Conservation (phyloP, 805 yeast species). For the Lipomyces kockii region DNA sequence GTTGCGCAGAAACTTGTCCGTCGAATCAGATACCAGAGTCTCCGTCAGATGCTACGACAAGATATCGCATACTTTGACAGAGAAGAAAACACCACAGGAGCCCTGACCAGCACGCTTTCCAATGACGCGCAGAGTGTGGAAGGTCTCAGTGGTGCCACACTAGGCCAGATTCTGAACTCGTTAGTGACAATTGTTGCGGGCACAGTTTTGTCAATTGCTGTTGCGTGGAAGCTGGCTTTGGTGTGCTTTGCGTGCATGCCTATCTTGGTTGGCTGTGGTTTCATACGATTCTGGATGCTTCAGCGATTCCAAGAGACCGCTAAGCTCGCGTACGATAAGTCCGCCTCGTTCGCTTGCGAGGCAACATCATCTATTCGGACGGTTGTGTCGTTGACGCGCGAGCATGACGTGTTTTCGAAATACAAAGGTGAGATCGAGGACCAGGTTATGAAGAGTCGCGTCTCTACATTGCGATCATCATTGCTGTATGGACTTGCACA, state of each 20-base stretch:
- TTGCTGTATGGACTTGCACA: conserved; percentile 47
- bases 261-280: conserved; percentile 49
- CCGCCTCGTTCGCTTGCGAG: conserved; percentile 51
- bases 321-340: conserved; percentile 46
- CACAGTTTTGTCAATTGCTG: conserved; percentile 47
- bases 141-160: conserved; percentile 42
- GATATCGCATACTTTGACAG: conserved; percentile 42
- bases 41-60: conserved; percentile 40
- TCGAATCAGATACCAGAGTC: conserved; percentile 38
- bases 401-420: conserved; percentile 44
- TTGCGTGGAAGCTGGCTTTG: conserved; percentile 50
- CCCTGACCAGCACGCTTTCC: conserved; percentile 38
- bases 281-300: conserved; percentile 46
- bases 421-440: conserved; percentile 36
- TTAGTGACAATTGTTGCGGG: conserved; percentile 36
- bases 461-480: conserved; percentile 38
- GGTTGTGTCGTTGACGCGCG: conserved; percentile 50
- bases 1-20: conserved; percentile 19
- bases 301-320: conserved; percentile 45
- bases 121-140: conserved; percentile 41
- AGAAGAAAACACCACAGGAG: conserved; percentile 40
- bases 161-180: conserved; percentile 43
- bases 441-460: conserved; percentile 45
- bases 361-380: conserved; percentile 49
- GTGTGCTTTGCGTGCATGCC: conserved; percentile 48